Conservation (phyloP, 164 flowering plant genomes). For the Amborella trichopoda region DNA sequence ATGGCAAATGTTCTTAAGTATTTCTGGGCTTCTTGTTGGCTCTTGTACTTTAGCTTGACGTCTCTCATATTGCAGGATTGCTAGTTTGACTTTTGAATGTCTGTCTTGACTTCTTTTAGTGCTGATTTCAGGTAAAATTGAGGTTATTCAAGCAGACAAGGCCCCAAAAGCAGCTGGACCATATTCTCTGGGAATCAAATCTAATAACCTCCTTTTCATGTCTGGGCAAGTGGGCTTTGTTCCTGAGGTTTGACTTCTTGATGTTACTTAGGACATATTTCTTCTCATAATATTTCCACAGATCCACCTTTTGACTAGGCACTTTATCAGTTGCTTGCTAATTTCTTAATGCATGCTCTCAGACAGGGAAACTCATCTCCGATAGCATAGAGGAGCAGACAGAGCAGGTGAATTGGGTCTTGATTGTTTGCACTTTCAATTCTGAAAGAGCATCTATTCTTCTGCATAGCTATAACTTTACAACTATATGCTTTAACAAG, state of each 20-base stretch:
- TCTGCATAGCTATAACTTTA: too few relatives aligned
- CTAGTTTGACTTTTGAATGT: too few relatives aligned
- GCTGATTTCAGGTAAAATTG: constrained; percentile 46
- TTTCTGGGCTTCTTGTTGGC: too few relatives aligned
- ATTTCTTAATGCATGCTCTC: constrained; percentile 10
- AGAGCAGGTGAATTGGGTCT: constrained; percentile 80
- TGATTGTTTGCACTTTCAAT: too few relatives aligned
- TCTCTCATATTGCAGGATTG: too few relatives aligned
- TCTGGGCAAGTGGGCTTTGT: constrained; percentile 87
- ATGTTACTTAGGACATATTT: background rate
- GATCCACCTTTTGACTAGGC: background rate
- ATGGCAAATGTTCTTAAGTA: too few relatives aligned
- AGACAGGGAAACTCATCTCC: constrained; percentile 86
- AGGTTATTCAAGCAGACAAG: constrained; percentile 73
- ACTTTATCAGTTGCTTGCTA: background rate
- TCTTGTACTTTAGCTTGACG: too few relatives aligned
- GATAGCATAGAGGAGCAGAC: constrained; percentile 90
- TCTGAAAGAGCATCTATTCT: too few relatives aligned
- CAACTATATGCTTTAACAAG: too few relatives aligned
- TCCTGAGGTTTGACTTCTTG: constrained; percentile 57
- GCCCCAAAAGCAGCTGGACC: constrained; percentile 98
- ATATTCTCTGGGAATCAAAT: constrained; percentile 91
- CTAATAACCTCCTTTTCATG: constrained; percentile 64
- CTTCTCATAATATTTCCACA: background rate
- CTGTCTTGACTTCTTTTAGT: too few relatives aligned